Evolutionary conservation across 768 basidiomycete species (phyloP).

Genomic region (Mycena amicta): DNA sequence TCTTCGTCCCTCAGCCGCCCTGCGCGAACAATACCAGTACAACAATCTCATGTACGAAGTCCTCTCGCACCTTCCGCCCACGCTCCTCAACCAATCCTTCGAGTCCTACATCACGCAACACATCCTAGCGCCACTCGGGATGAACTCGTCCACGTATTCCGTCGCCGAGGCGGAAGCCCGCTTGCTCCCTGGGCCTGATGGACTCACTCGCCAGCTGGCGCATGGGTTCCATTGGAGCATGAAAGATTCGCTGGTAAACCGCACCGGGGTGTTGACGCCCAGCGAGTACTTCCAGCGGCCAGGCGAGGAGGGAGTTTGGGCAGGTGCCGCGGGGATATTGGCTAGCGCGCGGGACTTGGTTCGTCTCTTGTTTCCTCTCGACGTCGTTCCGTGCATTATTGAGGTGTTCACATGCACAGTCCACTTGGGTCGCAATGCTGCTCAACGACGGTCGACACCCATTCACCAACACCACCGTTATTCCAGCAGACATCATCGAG

Average conservation of each 20-base stretch:
- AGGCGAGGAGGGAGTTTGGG: conserved; percentile 42
- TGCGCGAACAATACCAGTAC: conserved; percentile 24
- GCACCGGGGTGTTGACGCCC: neutral
- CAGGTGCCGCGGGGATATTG: conserved; percentile 45
- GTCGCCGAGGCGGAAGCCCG: conserved; percentile 23
- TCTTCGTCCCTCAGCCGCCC: conserved; percentile 22
- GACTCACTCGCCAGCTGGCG: neutral
- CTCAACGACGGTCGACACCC: conserved; percentile 43
- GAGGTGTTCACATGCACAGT: conserved; percentile 14
- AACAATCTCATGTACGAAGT: conserved; percentile 26
- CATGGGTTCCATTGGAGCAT: conserved; percentile 1
- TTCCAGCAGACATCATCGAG: conserved; percentile 39
- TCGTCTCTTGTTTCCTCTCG: neutral
- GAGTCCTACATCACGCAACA: conserved; percentile 30
- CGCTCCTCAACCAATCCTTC: conserved; percentile 20
- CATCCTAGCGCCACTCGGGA: conserved; percentile 30
- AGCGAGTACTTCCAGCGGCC: conserved; percentile 26
- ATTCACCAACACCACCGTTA: conserved; percentile 36
- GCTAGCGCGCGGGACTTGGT: conserved; percentile 45
- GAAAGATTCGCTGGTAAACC: neutral
- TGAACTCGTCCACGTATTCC: conserved; percentile 32
- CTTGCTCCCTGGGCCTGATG: neutral
- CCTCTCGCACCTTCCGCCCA: conserved; percentile 18
- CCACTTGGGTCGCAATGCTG: conserved; percentile 43
- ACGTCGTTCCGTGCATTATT: conserved; percentile 22